These are phyloP conservation scores for Flaveria robusta DNA, from an alignment of 129 eudicot genomes.

Conservation along the genomic window DNA sequence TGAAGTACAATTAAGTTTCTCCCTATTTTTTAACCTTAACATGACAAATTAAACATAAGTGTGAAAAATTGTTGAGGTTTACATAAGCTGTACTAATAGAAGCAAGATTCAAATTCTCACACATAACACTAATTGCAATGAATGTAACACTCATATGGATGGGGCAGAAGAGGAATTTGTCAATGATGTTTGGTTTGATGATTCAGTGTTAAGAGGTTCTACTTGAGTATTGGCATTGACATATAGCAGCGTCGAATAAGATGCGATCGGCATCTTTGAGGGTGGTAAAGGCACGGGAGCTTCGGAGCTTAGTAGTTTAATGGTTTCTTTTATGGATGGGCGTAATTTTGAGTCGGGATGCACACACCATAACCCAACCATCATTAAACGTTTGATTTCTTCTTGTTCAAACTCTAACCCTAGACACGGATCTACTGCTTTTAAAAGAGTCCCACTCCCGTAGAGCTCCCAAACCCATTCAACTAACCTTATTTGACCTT, in stretches of 20 bases:
- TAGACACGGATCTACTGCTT: constrained; percentile 41
- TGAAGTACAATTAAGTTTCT: too few relatives aligned
- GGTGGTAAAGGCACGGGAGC: constrained; percentile 34
- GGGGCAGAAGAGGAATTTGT: too few relatives aligned
- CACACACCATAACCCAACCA: constrained; percentile 47
- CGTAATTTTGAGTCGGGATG: constrained; percentile 39
- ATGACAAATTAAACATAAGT: too few relatives aligned
- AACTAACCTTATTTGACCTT: not conserved
- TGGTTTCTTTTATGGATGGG: constrained; percentile 36
- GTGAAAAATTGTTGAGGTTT: too few relatives aligned
- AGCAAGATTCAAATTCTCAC: too few relatives aligned
- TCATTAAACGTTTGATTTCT: constrained; percentile 35
- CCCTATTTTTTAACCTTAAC: too few relatives aligned
- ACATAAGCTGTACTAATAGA: too few relatives aligned
- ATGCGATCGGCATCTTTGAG: constrained; percentile 36
- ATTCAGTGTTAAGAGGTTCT: too few relatives aligned
- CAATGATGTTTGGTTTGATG: too few relatives aligned
- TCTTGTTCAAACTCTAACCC: constrained; percentile 19
- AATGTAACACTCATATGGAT: too few relatives aligned
- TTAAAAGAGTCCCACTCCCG: constrained; percentile 30
- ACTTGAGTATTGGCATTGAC: too few relatives aligned
- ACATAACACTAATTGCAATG: too few relatives aligned
- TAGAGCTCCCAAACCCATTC: constrained; percentile 47
- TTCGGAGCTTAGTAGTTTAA: constrained; percentile 34
- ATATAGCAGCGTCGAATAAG: constrained; percentile 4